Conservation (phyloP, 495 filamentous ascomycete species). For the Hypoxylon lenormandii region DNA sequence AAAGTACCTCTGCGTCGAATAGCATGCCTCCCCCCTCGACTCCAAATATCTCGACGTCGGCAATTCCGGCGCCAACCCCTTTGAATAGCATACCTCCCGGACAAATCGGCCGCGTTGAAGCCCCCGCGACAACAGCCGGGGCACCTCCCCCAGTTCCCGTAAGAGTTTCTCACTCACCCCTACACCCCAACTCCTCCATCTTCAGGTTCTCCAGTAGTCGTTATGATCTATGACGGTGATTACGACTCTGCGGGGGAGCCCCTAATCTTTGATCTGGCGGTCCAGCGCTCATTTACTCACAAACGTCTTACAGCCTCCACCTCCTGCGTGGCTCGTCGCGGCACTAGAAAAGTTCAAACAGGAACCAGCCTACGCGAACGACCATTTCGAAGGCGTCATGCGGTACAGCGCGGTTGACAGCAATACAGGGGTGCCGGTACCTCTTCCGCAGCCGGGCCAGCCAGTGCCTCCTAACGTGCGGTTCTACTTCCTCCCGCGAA, state of each 20-base stretch:
- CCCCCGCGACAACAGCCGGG: constrained; percentile 68
- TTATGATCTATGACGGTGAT: constrained; percentile 47
- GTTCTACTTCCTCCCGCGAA: constrained; percentile 83
- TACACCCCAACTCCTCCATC: constrained; percentile 34
- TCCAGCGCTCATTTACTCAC: constrained; percentile 45
- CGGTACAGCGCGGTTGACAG: constrained; percentile 80
- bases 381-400: constrained; percentile 88
- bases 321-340: constrained; percentile 80
- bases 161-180: constrained; percentile 56
- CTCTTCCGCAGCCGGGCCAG: constrained; percentile 59
- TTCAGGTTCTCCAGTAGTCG: constrained; percentile 47
- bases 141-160: constrained; percentile 66
- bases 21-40: constrained; percentile 72
- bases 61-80: constrained; percentile 53
- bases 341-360: constrained; percentile 71
- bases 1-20: constrained; percentile 65
- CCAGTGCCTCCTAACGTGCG: constrained; percentile 68
- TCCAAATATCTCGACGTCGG: constrained; percentile 52
- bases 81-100: constrained; percentile 55
- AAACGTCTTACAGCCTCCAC: constrained; percentile 69
- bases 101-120: constrained; percentile 74
- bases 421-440: constrained; percentile 67
- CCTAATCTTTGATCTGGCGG: constrained; percentile 27
- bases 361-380: constrained; percentile 70
- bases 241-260: constrained; percentile 36